phyloP scores from a whole-genome alignment of 345 rosid species.

The Arabidopsis suecica region DNA sequence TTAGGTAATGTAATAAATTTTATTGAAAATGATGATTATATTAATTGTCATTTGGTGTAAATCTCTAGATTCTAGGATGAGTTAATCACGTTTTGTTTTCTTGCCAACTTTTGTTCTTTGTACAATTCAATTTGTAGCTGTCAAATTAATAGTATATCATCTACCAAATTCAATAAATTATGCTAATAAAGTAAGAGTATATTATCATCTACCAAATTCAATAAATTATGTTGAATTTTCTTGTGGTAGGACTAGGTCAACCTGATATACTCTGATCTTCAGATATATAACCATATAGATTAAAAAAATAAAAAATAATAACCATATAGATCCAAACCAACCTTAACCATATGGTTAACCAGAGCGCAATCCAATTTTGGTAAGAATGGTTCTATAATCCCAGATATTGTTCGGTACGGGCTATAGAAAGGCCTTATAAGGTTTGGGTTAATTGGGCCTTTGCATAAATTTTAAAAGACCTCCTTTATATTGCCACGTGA shows the following conservation, averaged over 20 bases:
- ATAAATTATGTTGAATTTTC: background rate
- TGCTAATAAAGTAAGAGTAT: background rate
- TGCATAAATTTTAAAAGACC: background rate
- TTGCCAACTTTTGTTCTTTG: background rate
- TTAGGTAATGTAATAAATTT: background rate
- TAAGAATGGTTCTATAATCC: background rate
- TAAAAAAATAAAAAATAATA: no score
- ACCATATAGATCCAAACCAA: background rate
- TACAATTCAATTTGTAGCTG: no score
- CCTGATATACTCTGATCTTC: background rate
- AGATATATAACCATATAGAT: no score
- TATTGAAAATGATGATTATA: constrained; percentile 11
- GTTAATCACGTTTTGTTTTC: background rate
- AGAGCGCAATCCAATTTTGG: background rate
- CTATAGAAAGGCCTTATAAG: constrained; percentile 3
- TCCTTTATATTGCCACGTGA: background rate
- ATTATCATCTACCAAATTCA: background rate
- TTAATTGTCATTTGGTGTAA: background rate
- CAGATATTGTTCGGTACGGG: background rate
- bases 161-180: background rate
- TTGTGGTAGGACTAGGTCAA: background rate
- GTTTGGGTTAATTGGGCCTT: constrained; percentile 16
- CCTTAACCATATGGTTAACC: background rate
- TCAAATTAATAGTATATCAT: background rate
- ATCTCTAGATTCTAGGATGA: background rate